phyloP scores from a whole-genome alignment of 768 basidiomycete genomes.

The Mycena filopes region DNA sequence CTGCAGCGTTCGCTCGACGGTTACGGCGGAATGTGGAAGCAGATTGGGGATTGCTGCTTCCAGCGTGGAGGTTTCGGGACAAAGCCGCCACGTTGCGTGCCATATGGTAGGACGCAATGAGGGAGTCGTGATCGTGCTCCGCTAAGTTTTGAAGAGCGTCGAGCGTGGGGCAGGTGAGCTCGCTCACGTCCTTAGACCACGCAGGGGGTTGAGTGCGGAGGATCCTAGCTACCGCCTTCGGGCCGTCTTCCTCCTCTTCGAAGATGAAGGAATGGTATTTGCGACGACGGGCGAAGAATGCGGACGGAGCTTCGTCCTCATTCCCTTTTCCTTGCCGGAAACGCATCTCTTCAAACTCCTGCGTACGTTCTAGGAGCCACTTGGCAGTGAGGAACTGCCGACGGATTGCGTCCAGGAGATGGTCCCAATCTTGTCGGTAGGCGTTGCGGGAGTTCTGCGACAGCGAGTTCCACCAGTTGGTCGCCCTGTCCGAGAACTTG shows the following conservation, averaged over 20 bases:
- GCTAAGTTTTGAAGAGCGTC: background rate
- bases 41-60: no score
- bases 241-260: no score
- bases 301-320: background rate
- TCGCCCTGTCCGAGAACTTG: constrained; percentile 1
- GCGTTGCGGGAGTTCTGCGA: no score
- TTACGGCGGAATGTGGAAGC: no score
- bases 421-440: no score
- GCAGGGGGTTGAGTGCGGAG: constrained; percentile 2
- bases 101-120: no score
- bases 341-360: constrained; percentile 14
- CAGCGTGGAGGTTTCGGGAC: no score
- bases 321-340: constrained; percentile 13
- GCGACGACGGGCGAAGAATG: constrained; percentile 16
- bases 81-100: no score
- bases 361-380: background rate
- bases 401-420: no score
- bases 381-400: no score
- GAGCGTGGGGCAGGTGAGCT: constrained; percentile 5
- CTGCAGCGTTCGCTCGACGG: no score
- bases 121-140: background rate
- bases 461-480: constrained; percentile 10
- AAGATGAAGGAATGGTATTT: constrained; percentile 3
- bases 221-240: background rate
- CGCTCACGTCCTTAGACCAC: constrained; percentile 12